Base-by-base conservation (phyloP, 2,329 filamentous ascomycete species). In the Thielaviopsis euricoi region DNA sequence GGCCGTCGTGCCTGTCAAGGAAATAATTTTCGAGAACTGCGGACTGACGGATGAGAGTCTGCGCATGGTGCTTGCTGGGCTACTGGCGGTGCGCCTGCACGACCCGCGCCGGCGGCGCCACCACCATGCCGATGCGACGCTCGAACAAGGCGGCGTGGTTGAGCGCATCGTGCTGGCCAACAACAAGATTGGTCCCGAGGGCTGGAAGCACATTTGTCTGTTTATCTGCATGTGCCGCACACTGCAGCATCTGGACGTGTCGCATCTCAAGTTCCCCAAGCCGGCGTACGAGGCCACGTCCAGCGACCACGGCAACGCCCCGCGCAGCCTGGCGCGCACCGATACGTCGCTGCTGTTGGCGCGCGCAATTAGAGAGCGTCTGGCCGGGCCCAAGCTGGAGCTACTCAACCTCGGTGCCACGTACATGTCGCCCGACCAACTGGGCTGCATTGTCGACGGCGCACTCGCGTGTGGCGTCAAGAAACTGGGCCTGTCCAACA, bases 211-310 rank as follows among this genome's bases (percentile, higher is more conserved):
- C 67, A 83, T 97, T 59, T 86, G 85, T 48, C 74, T 95, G 6
- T 98, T 97, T 67, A 76, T 95, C 56, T 88, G 95, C 70, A 84
- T 96, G 74, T 95, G 88, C 64, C 84, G 83, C 61, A 89, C 89
- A 0, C 75, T 98, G 58, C 90, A 89, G 68, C 85, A 80, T 6
- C 79, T 97, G 23, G 93, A 98, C 68, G 69, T 97, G 26, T 95
- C 90, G 0, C 85, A 87, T 65, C 84, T 95, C 60, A 79, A 81
- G 2, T 91, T 97, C 62, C 89, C 88, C 1, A 57, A 55, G 37
- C 17, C 61, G 64, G 12, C 60, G 62, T 22, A 49, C 54, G 26
- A 57, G 33, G 29, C 58, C 51, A 33, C 26, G 62, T 50, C 64
- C 21, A 64, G 21, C 63, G 64, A 29, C 58, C 64, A 25, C 64